phyloP scores from a whole-genome alignment of 1,139 yeast species.

The Lodderomyces elongisporus region DNA sequence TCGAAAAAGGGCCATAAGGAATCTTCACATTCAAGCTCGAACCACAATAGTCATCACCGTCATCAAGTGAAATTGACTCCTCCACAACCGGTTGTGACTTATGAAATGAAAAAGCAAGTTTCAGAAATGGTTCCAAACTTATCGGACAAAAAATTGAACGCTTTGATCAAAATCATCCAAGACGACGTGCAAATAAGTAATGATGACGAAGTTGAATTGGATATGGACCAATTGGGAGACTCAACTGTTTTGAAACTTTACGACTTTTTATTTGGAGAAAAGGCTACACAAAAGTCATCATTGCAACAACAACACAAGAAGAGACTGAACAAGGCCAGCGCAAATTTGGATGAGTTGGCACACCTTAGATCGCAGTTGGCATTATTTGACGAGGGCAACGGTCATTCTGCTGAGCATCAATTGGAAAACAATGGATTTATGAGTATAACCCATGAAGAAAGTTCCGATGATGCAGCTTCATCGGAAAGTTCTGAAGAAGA shows the following conservation, averaged over 20 bases:
- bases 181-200: conserved; percentile 75
- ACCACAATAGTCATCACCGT: neutral
- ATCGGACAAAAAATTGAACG: conserved; percentile 76
- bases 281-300: conserved; percentile 35
- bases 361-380: conserved; percentile 79
- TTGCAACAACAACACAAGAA: too few relatives aligned
- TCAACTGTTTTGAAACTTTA: conserved; percentile 77
- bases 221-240: conserved; percentile 90
- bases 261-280: conserved; percentile 66
- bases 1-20: neutral
- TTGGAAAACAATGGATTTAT: conserved; percentile 20
- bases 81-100: conserved; percentile 55
- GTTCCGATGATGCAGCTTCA: conserved; percentile 45
- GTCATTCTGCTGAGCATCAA: conserved; percentile 13
- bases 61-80: conserved; percentile 10
- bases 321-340: conserved; percentile 44
- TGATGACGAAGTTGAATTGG: conserved; percentile 87
- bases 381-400: conserved; percentile 56
- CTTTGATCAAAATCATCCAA: conserved; percentile 79
- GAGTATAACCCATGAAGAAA: conserved; percentile 30
- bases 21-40: conserved; percentile 1
- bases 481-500: conserved; percentile 69
- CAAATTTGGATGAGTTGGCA: conserved; percentile 71
- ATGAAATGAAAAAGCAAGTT: conserved; percentile 94
- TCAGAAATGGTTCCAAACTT: conserved; percentile 78